Evolutionary conservation across 2,329 filamentous ascomycete species (phyloP).

Genomic region (Rutstroemia sydowiana): DNA sequence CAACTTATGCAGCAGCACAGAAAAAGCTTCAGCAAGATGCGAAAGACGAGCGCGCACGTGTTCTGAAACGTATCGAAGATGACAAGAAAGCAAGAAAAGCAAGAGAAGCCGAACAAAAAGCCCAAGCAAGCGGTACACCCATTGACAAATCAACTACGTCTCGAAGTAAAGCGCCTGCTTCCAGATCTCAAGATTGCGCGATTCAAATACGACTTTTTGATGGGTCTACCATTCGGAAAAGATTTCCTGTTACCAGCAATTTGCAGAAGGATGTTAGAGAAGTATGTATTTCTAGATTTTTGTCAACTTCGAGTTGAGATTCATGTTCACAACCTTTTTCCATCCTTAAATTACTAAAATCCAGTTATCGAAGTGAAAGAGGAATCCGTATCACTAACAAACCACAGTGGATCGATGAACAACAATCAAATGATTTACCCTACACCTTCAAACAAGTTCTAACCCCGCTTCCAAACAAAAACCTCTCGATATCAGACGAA

Average conservation of each 20-base stretch:
- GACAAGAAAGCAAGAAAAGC: conserved; percentile 64
- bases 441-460: conserved; percentile 83
- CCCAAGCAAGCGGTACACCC: conserved; percentile 25
- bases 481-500: conserved; percentile 71
- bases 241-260: conserved; percentile 58
- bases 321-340: too few species aligned
- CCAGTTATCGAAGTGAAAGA: too few species aligned
- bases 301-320: neutral
- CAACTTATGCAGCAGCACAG: conserved; percentile 46
- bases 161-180: conserved; percentile 1
- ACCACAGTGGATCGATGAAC: conserved; percentile 60
- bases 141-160: neutral
- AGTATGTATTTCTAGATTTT: neutral
- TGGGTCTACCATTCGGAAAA: conserved; percentile 67
- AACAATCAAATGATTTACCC: conserved; percentile 51
- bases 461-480: conserved; percentile 67
- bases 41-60: conserved; percentile 60
- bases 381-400: neutral
- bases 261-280: conserved; percentile 60
- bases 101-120: conserved; percentile 44
- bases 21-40: conserved; percentile 58
- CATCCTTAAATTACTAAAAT: neutral
- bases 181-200: conserved; percentile 38
- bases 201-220: conserved; percentile 80
- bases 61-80: conserved; percentile 68